Evolutionary conservation across 148 eudicot genomes (phyloP).

Genomic region (Cornus florida): DNA sequence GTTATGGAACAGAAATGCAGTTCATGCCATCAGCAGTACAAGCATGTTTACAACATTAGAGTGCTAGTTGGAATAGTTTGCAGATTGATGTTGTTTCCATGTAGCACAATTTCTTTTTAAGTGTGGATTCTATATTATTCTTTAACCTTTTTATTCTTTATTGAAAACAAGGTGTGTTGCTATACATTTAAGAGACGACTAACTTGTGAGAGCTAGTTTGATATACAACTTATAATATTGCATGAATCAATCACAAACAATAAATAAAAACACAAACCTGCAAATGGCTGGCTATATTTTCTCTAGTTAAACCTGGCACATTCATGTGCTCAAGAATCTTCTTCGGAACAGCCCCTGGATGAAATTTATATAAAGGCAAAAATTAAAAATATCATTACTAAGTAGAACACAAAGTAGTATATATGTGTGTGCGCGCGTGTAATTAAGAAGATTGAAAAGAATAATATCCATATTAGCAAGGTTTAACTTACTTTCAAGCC

Average conservation of each 20-base stretch:
- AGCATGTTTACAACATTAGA: too few relatives aligned
- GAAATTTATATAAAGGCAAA: background rate
- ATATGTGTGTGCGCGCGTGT: background rate
- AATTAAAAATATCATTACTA: background rate
- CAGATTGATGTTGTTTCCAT: too few relatives aligned
- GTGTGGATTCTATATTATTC: background rate
- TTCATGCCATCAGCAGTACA: too few relatives aligned
- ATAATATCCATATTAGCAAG: background rate
- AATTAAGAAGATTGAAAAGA: background rate
- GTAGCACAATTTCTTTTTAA: too few relatives aligned
- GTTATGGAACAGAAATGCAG: too few relatives aligned
- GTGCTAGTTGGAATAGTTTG: too few relatives aligned
- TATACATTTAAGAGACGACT: background rate
- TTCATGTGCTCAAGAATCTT: constrained; percentile 55
- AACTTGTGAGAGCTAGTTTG: background rate
- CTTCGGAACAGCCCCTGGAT: constrained; percentile 58
- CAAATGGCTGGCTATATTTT: constrained; percentile 71
- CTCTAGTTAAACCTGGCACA: constrained; percentile 52
- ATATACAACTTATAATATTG: too few relatives aligned
- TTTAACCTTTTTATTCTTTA: background rate
- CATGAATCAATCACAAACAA: background rate
- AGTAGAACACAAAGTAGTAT: background rate
- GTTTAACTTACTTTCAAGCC: constrained; percentile 49
- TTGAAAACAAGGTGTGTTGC: background rate
- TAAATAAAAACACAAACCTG: constrained; percentile 37